Percentiles rank a stretch among this genome's conserved stretches.
Evolutionary conservation across 78 protist genomes (phyloP).

Genomic region (Trichosphaerium sp.): DNA sequence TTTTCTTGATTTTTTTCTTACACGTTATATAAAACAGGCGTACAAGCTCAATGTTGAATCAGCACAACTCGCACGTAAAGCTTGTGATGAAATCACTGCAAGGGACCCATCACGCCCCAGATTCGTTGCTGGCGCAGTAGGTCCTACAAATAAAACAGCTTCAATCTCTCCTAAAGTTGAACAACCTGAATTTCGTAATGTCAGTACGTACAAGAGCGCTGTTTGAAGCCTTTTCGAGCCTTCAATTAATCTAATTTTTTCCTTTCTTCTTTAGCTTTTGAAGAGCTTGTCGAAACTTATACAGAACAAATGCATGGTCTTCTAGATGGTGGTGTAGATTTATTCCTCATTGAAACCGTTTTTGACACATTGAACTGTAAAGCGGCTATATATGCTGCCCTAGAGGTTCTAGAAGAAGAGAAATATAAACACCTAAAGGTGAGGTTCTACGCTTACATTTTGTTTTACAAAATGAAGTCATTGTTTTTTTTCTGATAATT

Average conservation of each 20-base stretch:
- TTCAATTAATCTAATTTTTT: background rate
- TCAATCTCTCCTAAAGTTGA: slow-evolving; percentile 92
- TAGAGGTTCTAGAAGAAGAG: slow-evolving; percentile 56
- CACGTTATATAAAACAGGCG: too few species aligned
- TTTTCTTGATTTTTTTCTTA: too few species aligned
- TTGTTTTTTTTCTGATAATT: slow-evolving; percentile 5
- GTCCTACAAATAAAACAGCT: slow-evolving; percentile 93
- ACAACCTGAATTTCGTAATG: slow-evolving; percentile 79
- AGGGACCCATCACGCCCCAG: slow-evolving; percentile 52
- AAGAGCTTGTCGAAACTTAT: slow-evolving; percentile 84
- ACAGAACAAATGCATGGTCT: slow-evolving; percentile 76
- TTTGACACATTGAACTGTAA: slow-evolving; percentile 97
- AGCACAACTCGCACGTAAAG: slow-evolving; percentile 47
- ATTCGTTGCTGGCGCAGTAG: slow-evolving; percentile 94
- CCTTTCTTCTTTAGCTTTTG: slow-evolving; percentile 32
- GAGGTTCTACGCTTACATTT: too few species aligned
- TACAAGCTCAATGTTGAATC: slow-evolving; percentile 54
- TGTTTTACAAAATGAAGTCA: too few species aligned
- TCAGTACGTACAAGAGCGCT: slow-evolving; percentile 12
- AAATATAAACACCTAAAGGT: slow-evolving; percentile 6
- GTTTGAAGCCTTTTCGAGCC: background rate
- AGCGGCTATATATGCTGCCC: slow-evolving; percentile 74
- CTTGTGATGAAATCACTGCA: slow-evolving; percentile 18
- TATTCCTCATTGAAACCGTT: slow-evolving; percentile 95
- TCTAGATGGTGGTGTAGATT: slow-evolving; percentile 90